These are phyloP conservation scores for Fraxinus angustifolia DNA, from an alignment of 305 asterid genomes.

Conservation along the genomic window DNA sequence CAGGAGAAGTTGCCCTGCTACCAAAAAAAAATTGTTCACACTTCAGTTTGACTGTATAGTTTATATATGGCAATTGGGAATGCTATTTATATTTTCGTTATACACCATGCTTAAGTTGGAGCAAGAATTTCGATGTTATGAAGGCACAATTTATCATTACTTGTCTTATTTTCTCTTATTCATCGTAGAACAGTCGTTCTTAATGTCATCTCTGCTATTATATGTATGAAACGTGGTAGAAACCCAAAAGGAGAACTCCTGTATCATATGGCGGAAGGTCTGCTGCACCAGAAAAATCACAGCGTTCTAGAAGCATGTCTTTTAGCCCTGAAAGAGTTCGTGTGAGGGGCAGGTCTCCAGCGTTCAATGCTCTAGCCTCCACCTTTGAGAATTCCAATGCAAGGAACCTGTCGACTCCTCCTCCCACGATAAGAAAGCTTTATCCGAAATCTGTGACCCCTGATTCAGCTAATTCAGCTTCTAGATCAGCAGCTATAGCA, in stretches of 20 bases:
- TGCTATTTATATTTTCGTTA: background rate
- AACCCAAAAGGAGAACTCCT: conserved; percentile 81
- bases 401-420: conserved; percentile 93
- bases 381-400: conserved; percentile 72
- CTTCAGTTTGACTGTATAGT: background rate
- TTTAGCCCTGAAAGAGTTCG: conserved; percentile 98
- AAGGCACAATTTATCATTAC: background rate
- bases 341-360: conserved; percentile 96
- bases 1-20: background rate
- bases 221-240: conserved; percentile 37
- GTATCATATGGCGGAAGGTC: conserved; percentile 76
- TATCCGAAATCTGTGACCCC: conserved; percentile 83
- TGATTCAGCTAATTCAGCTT: conserved; percentile 46
- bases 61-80: background rate
- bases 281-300: conserved; percentile 72
- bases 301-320: conserved; percentile 94
- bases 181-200: background rate
- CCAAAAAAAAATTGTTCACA: background rate
- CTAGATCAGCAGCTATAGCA: conserved; percentile 67
- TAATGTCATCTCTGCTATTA: background rate
- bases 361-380: conserved; percentile 95
- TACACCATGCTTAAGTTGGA: background rate
- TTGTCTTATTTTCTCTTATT: background rate
- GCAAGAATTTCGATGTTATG: background rate
- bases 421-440: conserved; percentile 75